Evolutionary conservation across 495 filamentous ascomycete species (phyloP), one percentile per base, ranked within the genome.

Genomic region (Xanthoparmelia taractica): DNA sequence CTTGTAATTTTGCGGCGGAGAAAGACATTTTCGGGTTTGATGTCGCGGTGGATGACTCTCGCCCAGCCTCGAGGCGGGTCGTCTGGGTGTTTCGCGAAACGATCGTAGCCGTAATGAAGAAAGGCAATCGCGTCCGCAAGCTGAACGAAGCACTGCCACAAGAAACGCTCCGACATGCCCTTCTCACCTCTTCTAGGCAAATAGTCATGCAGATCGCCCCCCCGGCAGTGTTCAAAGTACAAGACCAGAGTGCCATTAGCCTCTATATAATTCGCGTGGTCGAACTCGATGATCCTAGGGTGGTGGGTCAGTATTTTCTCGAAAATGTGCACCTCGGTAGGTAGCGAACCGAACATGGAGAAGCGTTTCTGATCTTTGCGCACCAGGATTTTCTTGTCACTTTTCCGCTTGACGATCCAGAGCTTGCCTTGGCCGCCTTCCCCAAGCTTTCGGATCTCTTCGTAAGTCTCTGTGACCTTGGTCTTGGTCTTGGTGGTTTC

Each of bases 21-120:
- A 60, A 81, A 77, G 45, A 81, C 73, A 64, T 81, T 81, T 0
- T 63, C 68, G 1, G 78, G 79, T 59, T 81, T 81, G 57, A 80
- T 68, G 57, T 81, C 78, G 33, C 78, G 71, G 62, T 81, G 79
- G 17, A 78, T 69, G 55, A 80, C 12, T 0, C 69, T 60, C 17
- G 45, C 20, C 72, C 72, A 74, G 40, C 34, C 36, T 1, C 29
- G 27, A n/a, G 25, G n/a, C 5, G 37, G 38, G 11, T 7, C 17
- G 15, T 29, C 13, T 12, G 23, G 20, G 27, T 27, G 6, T 31
- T 18, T 17, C 5, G 48, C 23, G 11, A 13, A 17, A 54, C 37
- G 27, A 36, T 58, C 20, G 12, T 59, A 45, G 15, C 73, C 73
- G 10, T 61, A 62, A 47, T 67, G 59, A 1, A 73, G 66, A 48